Evolutionary conservation across 768 basidiomycete genomes (phyloP), one percentile per base, ranked within the genome.

Genomic region (Nevesoporus exiguus): DNA sequence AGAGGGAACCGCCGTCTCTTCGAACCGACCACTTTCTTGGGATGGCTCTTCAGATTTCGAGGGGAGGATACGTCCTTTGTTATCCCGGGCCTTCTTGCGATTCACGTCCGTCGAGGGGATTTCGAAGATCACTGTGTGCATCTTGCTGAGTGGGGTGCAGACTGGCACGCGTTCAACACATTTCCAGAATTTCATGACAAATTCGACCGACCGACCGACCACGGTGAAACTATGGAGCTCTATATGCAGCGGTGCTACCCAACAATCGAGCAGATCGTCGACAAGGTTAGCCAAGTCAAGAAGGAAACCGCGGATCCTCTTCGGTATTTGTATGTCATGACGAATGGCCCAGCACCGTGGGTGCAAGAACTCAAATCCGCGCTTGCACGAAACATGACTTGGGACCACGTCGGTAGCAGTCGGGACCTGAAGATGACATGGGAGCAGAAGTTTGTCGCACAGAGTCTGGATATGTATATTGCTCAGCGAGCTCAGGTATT

Each of bases 61-160:
- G n/a, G 43, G 30, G 54, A 62, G 47, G 46, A 27, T 15, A 51
- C 57, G 22, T 50, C 47, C 9, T 7, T 50, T 3, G 60, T 64
- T 7, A 66, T 78, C 27, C 59, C 72, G 0, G 77, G 80, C 17
- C 68, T 80, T 1, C 68, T 82, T 5, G 81, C 75, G 4, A 60
- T 82, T 8, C 81, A 82, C 57, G 64, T 82, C 42, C 78, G 80
- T 1, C 69, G 80, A 29, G 80, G 81, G 11, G 80, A 81, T 62
- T 82, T 73, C 57, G 41, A 71, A 36, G 56, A 68, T 5, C 80
- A 82, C 61, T 83, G 81, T 64, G 44, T 51, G 5, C 53, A 67
- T 52, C 71, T 82, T 30, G 69, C 68, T 1, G 56, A 66, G 47
- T 73, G 71, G 65, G 51, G 50, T 7, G 59, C 74, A 5, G 63